Conservation (phyloP, 305 asterid genomes). For the Rubia balearica region DNA sequence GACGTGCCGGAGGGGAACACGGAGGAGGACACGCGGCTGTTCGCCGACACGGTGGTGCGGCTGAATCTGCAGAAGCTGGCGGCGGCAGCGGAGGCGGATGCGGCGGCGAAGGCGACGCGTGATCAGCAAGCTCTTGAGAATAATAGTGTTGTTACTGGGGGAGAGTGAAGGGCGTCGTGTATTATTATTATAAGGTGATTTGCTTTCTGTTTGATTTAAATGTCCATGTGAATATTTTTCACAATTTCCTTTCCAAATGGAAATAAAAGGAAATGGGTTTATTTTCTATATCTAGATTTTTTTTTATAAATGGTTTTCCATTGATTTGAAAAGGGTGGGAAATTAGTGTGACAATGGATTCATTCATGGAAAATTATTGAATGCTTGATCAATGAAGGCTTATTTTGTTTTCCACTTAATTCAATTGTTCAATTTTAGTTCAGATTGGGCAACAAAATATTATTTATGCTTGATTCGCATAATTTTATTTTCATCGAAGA, state of each 20-base stretch:
- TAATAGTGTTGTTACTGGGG: neutral
- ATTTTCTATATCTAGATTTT: neutral
- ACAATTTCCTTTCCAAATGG: neutral
- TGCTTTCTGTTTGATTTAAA: neutral
- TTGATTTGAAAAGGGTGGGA: too few relatives aligned
- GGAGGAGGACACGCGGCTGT: constrained; percentile 65
- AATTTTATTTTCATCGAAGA: neutral
- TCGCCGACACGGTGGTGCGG: constrained; percentile 64
- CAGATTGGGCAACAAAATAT: too few relatives aligned
- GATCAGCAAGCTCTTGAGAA: constrained; percentile 14
- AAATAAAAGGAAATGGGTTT: neutral
- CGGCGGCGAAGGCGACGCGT: constrained; percentile 13
- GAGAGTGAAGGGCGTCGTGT: neutral
- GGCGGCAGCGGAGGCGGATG: constrained; percentile 35
- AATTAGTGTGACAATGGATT: too few relatives aligned
- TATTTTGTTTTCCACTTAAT: too few relatives aligned
- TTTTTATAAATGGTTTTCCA: neutral
- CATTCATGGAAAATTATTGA: neutral
- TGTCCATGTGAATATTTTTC: constrained; percentile 17
- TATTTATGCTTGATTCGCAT: neutral
- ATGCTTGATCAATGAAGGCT: too few relatives aligned
- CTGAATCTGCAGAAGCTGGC: constrained; percentile 65
- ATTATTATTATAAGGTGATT: neutral
- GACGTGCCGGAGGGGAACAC: constrained; percentile 80
- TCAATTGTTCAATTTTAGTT: too few relatives aligned